Evolutionary conservation across 1,284 basidiomycete genomes (phyloP).

Genomic region (Leccinum pachyderme): DNA sequence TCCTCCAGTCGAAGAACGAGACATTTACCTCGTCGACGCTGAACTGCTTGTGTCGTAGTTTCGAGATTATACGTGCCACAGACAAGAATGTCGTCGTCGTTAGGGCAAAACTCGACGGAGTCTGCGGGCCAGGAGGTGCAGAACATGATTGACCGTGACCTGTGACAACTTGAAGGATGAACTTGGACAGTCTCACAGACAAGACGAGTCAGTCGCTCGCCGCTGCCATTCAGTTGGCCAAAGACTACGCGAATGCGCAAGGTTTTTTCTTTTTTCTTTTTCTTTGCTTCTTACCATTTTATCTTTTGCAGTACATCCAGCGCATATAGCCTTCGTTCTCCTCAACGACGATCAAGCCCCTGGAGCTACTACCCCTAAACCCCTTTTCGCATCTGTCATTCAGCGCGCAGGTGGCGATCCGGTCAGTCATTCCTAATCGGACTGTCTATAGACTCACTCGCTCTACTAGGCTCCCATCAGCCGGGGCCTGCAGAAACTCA

Average conservation of each 20-base stretch:
- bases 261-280: slow-evolving; percentile 37
- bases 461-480: slow-evolving; percentile 50
- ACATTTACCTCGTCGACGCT: slow-evolving; percentile 62
- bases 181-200: slow-evolving; percentile 74
- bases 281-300: neutral
- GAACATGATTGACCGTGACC: slow-evolving; percentile 31
- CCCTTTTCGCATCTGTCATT: slow-evolving; percentile 75
- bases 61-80: slow-evolving; percentile 87
- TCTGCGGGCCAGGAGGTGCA: slow-evolving; percentile 88
- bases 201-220: slow-evolving; percentile 67
- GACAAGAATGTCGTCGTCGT: slow-evolving; percentile 64
- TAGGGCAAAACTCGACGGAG: slow-evolving; percentile 86
- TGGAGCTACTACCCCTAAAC: slow-evolving; percentile 31
- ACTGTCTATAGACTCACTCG: slow-evolving; percentile 30
- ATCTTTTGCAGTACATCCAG: slow-evolving; percentile 57
- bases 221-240: slow-evolving; percentile 75
- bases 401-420: slow-evolving; percentile 76
- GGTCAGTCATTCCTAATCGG: slow-evolving; percentile 34
- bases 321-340: slow-evolving; percentile 74
- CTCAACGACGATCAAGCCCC: slow-evolving; percentile 57
- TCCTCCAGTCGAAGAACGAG: slow-evolving; percentile 55
- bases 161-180: slow-evolving; percentile 41
- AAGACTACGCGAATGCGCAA: slow-evolving; percentile 80
- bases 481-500: slow-evolving; percentile 63
- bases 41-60: slow-evolving; percentile 18